Conservation (phyloP, 495 filamentous ascomycete genomes). For the Rhypophila decipiens region DNA sequence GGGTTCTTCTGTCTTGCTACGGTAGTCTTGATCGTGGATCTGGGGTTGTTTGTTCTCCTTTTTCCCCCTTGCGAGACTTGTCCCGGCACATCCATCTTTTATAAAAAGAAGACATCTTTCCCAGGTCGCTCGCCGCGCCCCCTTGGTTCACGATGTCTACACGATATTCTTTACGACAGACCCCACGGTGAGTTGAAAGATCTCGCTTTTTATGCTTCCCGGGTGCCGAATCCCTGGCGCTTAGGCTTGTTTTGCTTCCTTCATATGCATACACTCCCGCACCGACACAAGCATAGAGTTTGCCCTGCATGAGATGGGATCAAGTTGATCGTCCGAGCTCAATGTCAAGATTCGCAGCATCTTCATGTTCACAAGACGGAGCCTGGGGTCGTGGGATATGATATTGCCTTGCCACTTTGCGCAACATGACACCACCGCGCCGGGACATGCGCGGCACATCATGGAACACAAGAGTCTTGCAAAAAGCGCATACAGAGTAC, state of each 20-base stretch:
- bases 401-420: too few relatives aligned
- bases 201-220: neutral
- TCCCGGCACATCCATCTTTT: neutral
- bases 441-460: too few relatives aligned
- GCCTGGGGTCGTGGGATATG: too few relatives aligned
- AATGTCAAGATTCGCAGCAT: neutral
- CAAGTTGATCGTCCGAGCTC: neutral
- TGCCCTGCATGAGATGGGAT: neutral
- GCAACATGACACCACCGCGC: neutral
- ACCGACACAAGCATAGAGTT: neutral
- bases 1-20: neutral
- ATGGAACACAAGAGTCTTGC: too few relatives aligned
- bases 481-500: too few relatives aligned
- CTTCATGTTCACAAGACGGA: too few relatives aligned
- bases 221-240: neutral
- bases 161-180: slow-evolving; percentile 44
- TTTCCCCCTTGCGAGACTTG: neutral
- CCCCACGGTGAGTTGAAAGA: slow-evolving; percentile 38
- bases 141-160: slow-evolving; percentile 18
- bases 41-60: too few relatives aligned
- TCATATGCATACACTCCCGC: neutral
- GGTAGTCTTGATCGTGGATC: too few relatives aligned
- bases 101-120: too few relatives aligned
- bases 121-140: too few relatives aligned
- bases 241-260: neutral